Evolutionary conservation across 805 yeast species (phyloP).

Genomic region (Candida broadrunensis): DNA sequence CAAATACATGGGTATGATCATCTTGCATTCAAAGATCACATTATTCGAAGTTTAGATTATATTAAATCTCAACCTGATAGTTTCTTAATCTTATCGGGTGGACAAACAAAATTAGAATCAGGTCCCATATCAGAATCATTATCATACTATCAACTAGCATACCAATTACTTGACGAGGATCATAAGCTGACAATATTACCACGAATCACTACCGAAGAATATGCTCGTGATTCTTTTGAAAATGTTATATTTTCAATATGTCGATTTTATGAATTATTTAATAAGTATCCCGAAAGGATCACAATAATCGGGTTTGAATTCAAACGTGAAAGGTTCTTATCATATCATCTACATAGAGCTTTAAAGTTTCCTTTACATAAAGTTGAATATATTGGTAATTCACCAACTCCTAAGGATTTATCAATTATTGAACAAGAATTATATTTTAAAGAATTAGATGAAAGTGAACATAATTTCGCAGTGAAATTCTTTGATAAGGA

Average conservation of each 20-base stretch:
- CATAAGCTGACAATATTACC: conserved; percentile 11
- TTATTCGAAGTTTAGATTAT: conserved; percentile 40
- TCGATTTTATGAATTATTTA: conserved; percentile 46
- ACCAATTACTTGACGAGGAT: conserved; percentile 16
- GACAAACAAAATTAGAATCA: conserved; percentile 59
- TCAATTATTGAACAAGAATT: conserved; percentile 14
- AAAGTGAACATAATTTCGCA: conserved; percentile 53
- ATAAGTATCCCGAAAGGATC: conserved; percentile 47
- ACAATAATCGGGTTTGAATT: conserved; percentile 74
- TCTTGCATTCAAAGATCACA: conserved; percentile 60
- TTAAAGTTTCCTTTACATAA: conserved; percentile 36
- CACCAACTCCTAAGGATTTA: conserved; percentile 47
- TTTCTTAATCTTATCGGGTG: conserved; percentile 58
- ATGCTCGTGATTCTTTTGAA: conserved; percentile 77
- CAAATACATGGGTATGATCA: conserved; percentile 73
- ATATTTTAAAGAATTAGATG: conserved; percentile 47
- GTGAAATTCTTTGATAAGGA: conserved; percentile 50
- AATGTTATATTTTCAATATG: conserved; percentile 63
- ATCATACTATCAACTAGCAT: conserved; percentile 51
- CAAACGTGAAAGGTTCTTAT: conserved; percentile 57
- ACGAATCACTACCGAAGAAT: conserved; percentile 57
- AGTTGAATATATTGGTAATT: conserved; percentile 53
- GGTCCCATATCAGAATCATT: conserved; percentile 60
- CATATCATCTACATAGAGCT: conserved; percentile 49
- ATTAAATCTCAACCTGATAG: conserved; percentile 26